Conservation (phyloP, 495 filamentous ascomycete genomes). For the Trypethelium eluteriae region DNA sequence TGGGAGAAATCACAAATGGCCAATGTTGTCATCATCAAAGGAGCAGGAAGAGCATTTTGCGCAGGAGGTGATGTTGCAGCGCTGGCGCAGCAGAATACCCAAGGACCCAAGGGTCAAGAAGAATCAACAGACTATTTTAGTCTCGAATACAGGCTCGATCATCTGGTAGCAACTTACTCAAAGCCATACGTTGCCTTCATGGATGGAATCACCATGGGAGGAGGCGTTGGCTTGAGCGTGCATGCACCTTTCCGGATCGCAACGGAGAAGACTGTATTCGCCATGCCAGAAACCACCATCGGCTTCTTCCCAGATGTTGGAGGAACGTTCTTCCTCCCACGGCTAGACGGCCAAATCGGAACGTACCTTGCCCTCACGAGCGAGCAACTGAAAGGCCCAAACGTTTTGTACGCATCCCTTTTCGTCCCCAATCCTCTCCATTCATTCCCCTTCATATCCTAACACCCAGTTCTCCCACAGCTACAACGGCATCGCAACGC, state of each 20-base stretch:
- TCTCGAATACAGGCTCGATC: slow-evolving; percentile 88
- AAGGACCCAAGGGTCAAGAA: slow-evolving; percentile 57
- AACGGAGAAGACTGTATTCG: slow-evolving; percentile 88
- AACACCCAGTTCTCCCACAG: background rate
- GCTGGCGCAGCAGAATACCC: slow-evolving; percentile 63
- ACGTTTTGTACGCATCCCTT: slow-evolving; percentile 53
- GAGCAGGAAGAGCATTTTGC: slow-evolving; percentile 79
- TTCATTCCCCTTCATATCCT: background rate
- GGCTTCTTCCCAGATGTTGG: slow-evolving; percentile 98
- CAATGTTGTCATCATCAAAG: slow-evolving; percentile 87
- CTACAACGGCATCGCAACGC: slow-evolving; percentile 79
- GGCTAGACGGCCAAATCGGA: slow-evolving; percentile 73
- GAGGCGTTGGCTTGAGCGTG: slow-evolving; percentile 85
- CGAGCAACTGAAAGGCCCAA: slow-evolving; percentile 66
- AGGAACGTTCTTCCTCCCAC: slow-evolving; percentile 86
- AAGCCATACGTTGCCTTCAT: slow-evolving; percentile 95
- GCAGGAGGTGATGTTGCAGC: slow-evolving; percentile 83
- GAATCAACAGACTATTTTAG: slow-evolving; percentile 77
- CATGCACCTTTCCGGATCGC: slow-evolving; percentile 96
- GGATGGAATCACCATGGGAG: slow-evolving; percentile 98
- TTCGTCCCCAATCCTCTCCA: background rate
- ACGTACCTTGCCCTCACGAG: slow-evolving; percentile 90
- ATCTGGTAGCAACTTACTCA: slow-evolving; percentile 84
- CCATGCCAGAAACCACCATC: slow-evolving; percentile 97
- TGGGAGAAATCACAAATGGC: slow-evolving; percentile 91